Evolutionary conservation across 139 green algal species (phyloP).

Genomic region (Auxenochlorella pyrenoidosa): DNA sequence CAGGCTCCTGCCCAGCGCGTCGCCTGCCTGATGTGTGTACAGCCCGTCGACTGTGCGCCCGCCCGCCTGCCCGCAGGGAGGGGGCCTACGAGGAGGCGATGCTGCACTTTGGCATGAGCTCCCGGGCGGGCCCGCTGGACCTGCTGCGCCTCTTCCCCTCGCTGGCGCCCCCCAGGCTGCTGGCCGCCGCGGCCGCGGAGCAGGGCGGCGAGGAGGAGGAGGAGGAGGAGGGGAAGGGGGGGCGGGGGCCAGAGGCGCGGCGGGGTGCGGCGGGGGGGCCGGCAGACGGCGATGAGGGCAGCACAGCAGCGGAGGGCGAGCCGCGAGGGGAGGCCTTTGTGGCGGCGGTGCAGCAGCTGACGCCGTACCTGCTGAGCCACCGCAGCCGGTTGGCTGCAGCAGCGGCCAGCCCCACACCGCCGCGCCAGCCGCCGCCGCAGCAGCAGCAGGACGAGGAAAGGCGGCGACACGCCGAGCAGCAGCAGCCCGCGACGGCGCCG

Average conservation of each 20-base stretch:
- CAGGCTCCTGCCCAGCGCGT: no score
- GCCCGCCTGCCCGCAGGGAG: neutral
- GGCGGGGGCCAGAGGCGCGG: neutral
- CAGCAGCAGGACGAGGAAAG: neutral
- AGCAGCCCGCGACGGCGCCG: neutral
- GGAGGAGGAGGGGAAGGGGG: neutral
- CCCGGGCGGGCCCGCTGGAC: conserved; percentile 50
- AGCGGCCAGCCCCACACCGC: neutral
- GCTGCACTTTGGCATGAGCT: conserved; percentile 77
- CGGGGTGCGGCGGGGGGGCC: neutral
- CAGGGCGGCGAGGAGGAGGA: neutral
- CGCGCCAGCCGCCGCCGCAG: neutral
- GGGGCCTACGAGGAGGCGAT: conserved; percentile 82
- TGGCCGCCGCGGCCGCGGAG: neutral
- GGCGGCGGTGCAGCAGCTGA: conserved; percentile 58
- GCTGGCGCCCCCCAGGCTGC: conserved; percentile 53
- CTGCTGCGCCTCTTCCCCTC: conserved; percentile 78
- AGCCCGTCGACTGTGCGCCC: no score
- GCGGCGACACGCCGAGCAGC: neutral
- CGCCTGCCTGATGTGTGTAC: no score
- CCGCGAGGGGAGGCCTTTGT: conserved; percentile 43
- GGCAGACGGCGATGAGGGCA: neutral
- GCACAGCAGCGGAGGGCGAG: conserved; percentile 25
- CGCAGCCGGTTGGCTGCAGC: conserved; percentile 67
- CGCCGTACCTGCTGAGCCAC: conserved; percentile 82